Evolutionary conservation across 2,329 filamentous ascomycete species (phyloP), one percentile per base, ranked within the genome.

Genomic region (Fusarium sp.): DNA sequence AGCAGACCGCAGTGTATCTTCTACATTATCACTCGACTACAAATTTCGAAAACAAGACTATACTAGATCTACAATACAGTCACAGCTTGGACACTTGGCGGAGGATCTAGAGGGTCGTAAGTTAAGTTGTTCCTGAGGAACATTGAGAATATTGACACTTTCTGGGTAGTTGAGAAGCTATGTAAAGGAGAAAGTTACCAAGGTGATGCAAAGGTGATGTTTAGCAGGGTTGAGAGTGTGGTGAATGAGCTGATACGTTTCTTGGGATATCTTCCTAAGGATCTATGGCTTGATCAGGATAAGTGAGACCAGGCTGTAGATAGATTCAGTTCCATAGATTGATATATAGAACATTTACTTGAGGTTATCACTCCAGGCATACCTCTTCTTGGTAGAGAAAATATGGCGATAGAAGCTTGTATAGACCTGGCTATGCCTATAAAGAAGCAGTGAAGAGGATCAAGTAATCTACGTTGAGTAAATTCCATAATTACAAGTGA

Each of bases 261-360:
- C n/a, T 30, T 70, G 8, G 52, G 51, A 2, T 46, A 49, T 51
- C 59, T 71, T 11, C 54, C 68, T 24, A 71, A 51, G 32, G 68
- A 70, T 44, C 30, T 59, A 53, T 70, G 68, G 68, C 68, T 71
- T 58, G 67, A 68, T 5, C 38, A 34, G 9, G 63, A 66, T 5
- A 51, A 20, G n/a, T 40, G 45, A 63, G 45, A 11, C n/a, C 9
- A 42, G 7, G 10, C 15, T 18, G 34, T 53, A 53, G 22, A 52
- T 52, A 52, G 16, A 5, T 18, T 6, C 5, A 27, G 14, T 15
- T 25, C 16, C 8, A 24, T 15, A 24, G 15, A 27, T 15, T 12
- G 12, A 27, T 25, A 8, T 20, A n/a, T 24, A 40, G 18, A n/a
- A 20, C 18, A 27, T 52, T 38, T 38, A 11, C 14, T 12, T 11